A percentile compares a stretch with the other conserved stretches of the same genome.
These are phyloP conservation scores for Dillenia suffruticosa DNA, from an alignment of 164 flowering plant species.

Conservation along the genomic window DNA sequence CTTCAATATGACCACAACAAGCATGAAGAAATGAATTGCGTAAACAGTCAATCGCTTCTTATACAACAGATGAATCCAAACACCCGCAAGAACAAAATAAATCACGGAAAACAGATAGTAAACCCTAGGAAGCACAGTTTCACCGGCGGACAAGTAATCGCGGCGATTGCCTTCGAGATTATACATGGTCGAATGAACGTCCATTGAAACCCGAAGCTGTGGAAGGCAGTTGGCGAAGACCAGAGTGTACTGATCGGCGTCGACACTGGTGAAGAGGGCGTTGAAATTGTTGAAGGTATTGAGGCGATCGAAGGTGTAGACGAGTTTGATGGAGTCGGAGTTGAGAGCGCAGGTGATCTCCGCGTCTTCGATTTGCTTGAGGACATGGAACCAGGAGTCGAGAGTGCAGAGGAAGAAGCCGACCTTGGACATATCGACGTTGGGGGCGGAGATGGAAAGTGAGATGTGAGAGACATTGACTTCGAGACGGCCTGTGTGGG, in stretches of 20 bases:
- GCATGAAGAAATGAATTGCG: conserved; percentile 86
- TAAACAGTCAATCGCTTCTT: conserved; percentile 62
- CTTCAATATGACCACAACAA: conserved; percentile 62
- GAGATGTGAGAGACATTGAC: conserved; percentile 59
- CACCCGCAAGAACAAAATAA: conserved; percentile 38
- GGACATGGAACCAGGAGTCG: conserved; percentile 77
- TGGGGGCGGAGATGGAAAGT: conserved; percentile 35
- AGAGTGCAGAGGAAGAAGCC: conserved; percentile 91
- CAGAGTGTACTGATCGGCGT: conserved; percentile 68
- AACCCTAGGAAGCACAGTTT: conserved; percentile 63
- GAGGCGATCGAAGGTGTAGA: conserved; percentile 43
- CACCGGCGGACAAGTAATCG: conserved; percentile 83
- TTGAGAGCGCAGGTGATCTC: conserved; percentile 72
- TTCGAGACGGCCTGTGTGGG: conserved; percentile 68
- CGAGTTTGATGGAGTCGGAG: conserved; percentile 38
- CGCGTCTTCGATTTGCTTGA: conserved; percentile 57
- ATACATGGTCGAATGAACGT: conserved; percentile 49
- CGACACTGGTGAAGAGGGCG: conserved; percentile 11
- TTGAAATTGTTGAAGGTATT: conserved; percentile 6
- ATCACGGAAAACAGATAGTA: conserved; percentile 61
- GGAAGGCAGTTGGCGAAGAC: conserved; percentile 78
- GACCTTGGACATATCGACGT: conserved; percentile 39
- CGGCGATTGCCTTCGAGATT: conserved; percentile 48
- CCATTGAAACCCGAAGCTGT: conserved; percentile 39
- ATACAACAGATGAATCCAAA: conserved; percentile 56